Percentiles rank a stretch among this genome's conserved stretches.
These are phyloP conservation scores for Lipomyces yamadae DNA, from an alignment of 805 yeast species.

Conservation along the genomic window DNA sequence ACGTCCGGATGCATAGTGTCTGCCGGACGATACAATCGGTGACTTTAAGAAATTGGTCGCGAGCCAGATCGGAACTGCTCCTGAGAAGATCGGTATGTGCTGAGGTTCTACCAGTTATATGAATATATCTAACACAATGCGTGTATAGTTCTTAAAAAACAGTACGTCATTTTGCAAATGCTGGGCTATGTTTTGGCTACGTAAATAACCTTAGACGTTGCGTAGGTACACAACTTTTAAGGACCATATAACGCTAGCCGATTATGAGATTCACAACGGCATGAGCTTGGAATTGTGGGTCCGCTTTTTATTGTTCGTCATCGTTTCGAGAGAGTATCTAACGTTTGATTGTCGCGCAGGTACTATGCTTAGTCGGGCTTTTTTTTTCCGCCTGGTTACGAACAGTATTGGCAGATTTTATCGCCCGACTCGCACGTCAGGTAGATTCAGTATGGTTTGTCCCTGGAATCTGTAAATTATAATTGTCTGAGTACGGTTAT, in stretches of 20 bases:
- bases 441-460: too few species aligned
- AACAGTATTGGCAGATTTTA: too few species aligned
- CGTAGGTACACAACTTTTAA: constrained; percentile 67
- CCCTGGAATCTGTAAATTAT: not conserved
- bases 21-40: constrained; percentile 82
- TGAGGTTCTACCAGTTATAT: not conserved
- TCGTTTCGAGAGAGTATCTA: not conserved
- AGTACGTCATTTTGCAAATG: constrained; percentile 44
- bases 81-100: constrained; percentile 54
- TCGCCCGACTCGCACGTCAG: too few species aligned
- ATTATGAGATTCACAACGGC: constrained; percentile 91
- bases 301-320: not conserved
- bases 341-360: not conserved
- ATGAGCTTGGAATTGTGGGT: constrained; percentile 79
- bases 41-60: constrained; percentile 87
- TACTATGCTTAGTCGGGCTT: constrained; percentile 9
- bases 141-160: constrained; percentile 71
- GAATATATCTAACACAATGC: not conserved
- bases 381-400: not conserved
- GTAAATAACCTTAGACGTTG: too few species aligned
- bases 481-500: not conserved
- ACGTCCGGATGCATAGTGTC: constrained; percentile 51
- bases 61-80: constrained; percentile 77
- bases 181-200: not conserved
- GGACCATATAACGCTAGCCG: constrained; percentile 90